Conservation (phyloP, 495 filamentous ascomycete genomes). For the Beverwykella pulmonaria region DNA sequence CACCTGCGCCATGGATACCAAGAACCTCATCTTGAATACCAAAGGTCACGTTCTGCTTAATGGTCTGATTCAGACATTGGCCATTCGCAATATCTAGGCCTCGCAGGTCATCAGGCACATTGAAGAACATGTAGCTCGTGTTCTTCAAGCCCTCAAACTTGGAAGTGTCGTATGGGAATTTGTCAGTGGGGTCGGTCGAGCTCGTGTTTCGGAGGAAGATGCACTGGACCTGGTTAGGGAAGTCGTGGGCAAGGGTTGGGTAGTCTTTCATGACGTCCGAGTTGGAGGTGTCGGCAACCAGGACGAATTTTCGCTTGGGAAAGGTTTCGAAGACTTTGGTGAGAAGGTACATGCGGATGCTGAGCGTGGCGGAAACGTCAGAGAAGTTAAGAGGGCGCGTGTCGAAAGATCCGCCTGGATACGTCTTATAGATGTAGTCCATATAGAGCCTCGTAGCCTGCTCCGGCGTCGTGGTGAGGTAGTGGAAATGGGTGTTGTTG, state of each 20-base stretch:
- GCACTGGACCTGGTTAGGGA: conserved; percentile 73
- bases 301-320: conserved; percentile 72
- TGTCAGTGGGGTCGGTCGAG: conserved; percentile 61
- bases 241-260: conserved; percentile 64
- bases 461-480: conserved; percentile 81
- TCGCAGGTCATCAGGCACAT: conserved; percentile 66
- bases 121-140: conserved; percentile 77
- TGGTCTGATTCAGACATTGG: conserved; percentile 64
- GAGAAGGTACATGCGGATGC: conserved; percentile 68
- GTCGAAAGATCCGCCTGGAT: conserved; percentile 73
- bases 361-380: conserved; percentile 68
- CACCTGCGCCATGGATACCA: conserved; percentile 37
- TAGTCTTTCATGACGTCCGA: conserved; percentile 77
- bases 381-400: conserved; percentile 79
- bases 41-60: conserved; percentile 71
- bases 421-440: conserved; percentile 75
- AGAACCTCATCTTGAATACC: conserved; percentile 64
- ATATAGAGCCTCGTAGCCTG: conserved; percentile 77
- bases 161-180: conserved; percentile 73
- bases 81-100: conserved; percentile 70
- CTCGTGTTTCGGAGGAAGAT: conserved; percentile 76
- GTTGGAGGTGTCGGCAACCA: conserved; percentile 78
- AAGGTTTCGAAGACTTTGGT: conserved; percentile 73
- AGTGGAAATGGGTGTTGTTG: conserved; percentile 74
- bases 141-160: conserved; percentile 67